phyloP scores from a whole-genome alignment of 2,329 filamentous ascomycete genomes.

The Kalaharituber pfeilii region DNA sequence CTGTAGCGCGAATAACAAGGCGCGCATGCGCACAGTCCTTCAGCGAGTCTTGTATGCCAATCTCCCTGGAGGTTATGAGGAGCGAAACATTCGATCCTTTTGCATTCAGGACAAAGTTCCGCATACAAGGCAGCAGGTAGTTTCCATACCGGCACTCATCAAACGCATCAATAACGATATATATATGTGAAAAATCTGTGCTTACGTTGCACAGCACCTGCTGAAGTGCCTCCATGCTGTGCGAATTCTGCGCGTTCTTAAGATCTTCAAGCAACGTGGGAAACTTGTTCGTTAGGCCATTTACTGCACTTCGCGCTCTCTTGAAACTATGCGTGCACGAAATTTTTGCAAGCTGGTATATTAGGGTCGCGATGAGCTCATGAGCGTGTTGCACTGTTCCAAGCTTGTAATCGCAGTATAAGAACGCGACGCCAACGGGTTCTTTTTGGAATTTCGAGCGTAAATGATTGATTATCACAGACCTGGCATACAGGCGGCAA shows the following conservation, averaged over 20 bases:
- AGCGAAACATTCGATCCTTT: background rate
- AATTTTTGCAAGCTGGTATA: background rate
- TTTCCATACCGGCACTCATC: background rate
- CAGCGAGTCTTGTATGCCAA: background rate
- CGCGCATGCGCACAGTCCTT: background rate
- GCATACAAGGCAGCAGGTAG: too few species aligned
- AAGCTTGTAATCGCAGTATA: background rate
- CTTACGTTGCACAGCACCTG: background rate
- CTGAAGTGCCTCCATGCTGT: background rate
- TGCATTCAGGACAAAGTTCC: background rate
- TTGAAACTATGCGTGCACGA: background rate
- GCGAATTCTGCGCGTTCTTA: too few species aligned
- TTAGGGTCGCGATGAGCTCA: background rate
- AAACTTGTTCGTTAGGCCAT: background rate
- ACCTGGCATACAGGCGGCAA: background rate
- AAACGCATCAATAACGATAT: background rate
- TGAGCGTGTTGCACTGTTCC: background rate
- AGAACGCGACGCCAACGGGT: background rate
- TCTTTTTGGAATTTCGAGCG: background rate
- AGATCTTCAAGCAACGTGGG: too few species aligned
- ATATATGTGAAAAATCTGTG: background rate
- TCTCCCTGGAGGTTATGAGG: background rate
- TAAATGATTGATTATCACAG: background rate
- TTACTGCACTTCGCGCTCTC: background rate
- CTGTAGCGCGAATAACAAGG: background rate